Evolutionary conservation across 495 filamentous ascomycete species (phyloP).

Genomic region (Stereocaulon alpinum): DNA sequence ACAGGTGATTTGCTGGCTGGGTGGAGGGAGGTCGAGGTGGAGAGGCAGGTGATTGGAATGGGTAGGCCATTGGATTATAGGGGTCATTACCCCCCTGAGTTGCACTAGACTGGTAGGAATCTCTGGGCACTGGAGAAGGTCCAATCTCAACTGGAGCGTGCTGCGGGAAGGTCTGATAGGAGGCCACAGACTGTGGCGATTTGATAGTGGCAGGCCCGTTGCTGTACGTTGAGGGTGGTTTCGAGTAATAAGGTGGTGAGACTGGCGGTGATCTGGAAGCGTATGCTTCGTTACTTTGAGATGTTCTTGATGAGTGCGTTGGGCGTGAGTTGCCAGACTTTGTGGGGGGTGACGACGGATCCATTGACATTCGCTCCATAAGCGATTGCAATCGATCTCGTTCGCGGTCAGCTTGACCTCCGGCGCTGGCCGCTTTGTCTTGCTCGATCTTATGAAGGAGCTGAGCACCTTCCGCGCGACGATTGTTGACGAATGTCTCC

Average conservation of each 20-base stretch:
- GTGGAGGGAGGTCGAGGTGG: slow-evolving; percentile 34
- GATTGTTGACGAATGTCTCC: slow-evolving; percentile 90
- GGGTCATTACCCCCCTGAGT: slow-evolving; percentile 37
- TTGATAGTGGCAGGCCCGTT: slow-evolving; percentile 15
- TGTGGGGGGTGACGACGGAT: slow-evolving; percentile 40
- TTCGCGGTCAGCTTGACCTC: slow-evolving; percentile 71
- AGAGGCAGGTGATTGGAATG: slow-evolving; percentile 36
- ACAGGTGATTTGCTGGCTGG: slow-evolving; percentile 29
- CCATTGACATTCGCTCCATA: slow-evolving; percentile 92
- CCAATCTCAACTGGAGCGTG: slow-evolving; percentile 14
- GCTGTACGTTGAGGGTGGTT: slow-evolving; percentile 25
- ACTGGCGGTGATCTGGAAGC: slow-evolving; percentile 29
- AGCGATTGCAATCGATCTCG: slow-evolving; percentile 74
- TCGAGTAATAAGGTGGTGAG: slow-evolving; percentile 41
- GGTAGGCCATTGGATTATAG: slow-evolving; percentile 48
- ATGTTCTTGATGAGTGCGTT: slow-evolving; percentile 34
- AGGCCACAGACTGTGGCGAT: slow-evolving; percentile 12
- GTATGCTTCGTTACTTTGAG: slow-evolving; percentile 28
- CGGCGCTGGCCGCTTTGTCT: slow-evolving; percentile 54
- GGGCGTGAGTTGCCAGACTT: slow-evolving; percentile 28
- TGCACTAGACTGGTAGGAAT: slow-evolving; percentile 39
- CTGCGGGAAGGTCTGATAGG: slow-evolving; percentile 11
- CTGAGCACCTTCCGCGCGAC: slow-evolving; percentile 82
- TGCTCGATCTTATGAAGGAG: slow-evolving; percentile 80
- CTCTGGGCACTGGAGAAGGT: slow-evolving; percentile 26